Base-by-base conservation (phyloP, 768 basidiomycete species). In the Mycena leptocephala region DNA sequence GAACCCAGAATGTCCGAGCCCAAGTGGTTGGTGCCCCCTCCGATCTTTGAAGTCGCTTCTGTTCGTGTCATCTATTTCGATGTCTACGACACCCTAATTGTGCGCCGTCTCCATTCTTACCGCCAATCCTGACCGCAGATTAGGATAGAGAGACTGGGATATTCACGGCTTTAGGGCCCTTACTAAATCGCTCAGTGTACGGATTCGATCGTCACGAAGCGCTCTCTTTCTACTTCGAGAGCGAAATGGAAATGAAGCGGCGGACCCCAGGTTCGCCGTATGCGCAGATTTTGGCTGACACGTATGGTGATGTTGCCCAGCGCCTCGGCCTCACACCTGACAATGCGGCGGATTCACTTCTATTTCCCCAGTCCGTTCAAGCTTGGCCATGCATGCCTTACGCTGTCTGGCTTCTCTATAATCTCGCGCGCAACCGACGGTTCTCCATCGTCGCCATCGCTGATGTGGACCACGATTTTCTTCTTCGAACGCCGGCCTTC, bases 201-300 rank as follows among this genome's bases (percentile, higher is more conserved):
- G 14, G 26, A 33, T 70, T 70, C 46, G 22, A 37, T 16, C 69
- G 69, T 18, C 11, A 41, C 0, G 58, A 70, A 70, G 69, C 69
- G 33, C 56, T 70, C n/a, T 46, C 32, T 2, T 61, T 70, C 30
- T 70, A 70, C 28, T 33, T 70, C 43, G 68, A 70, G 30, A 70
- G 68, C 68, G 68, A 70, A 59, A 30, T 16, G 8, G 69, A 59
- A 33, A 55, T 41, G 20, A 72, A 71, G 46, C 32, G 24, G 24
- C 70, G 46, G 20, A 55, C 0, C 3, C 70, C 70, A 0, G 32
- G 20, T 18, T 35, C 61, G 22, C 37, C 32, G 14, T 72, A 72
- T 26, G 28, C 35, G 11, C 46, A 55, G 20, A 72, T 72, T 28
- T 22, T 64, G 10, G 48, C 62, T 2, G 33, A 72, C 8, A 41